Evolutionary conservation across 2,329 filamentous ascomycete genomes (phyloP).

Genomic region (Alternaria infectoria): DNA sequence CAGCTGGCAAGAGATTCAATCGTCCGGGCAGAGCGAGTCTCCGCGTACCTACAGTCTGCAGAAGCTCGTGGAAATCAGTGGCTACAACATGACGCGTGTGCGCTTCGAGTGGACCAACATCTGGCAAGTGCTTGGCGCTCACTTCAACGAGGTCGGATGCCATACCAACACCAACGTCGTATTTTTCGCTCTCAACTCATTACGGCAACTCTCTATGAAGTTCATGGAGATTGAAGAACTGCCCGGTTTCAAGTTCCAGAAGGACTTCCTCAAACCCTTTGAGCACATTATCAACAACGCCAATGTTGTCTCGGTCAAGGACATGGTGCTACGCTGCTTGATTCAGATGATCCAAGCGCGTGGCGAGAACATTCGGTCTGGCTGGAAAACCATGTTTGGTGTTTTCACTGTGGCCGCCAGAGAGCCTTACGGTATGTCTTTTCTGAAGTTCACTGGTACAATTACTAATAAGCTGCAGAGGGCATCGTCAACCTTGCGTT

Average conservation of each 20-base stretch:
- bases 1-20: slow-evolving; percentile 99
- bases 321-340: slow-evolving; percentile 93
- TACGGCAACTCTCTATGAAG: slow-evolving; percentile 95
- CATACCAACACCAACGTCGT: slow-evolving; percentile 96
- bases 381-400: slow-evolving; percentile 99
- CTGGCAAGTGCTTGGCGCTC: slow-evolving; percentile 95
- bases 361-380: slow-evolving; percentile 95
- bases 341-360: slow-evolving; percentile 99
- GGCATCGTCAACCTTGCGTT: slow-evolving; percentile 96
- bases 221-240: slow-evolving; percentile 99
- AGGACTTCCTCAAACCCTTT: slow-evolving; percentile 98
- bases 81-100: slow-evolving; percentile 99
- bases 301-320: slow-evolving; percentile 88
- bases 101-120: slow-evolving; percentile 98
- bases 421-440: slow-evolving; percentile 74
- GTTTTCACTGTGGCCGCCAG: slow-evolving; percentile 95
- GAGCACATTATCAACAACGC: slow-evolving; percentile 97
- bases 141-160: slow-evolving; percentile 97
- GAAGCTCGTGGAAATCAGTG: slow-evolving; percentile 97
- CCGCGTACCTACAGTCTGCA: slow-evolving; percentile 96
- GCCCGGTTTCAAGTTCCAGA: slow-evolving; percentile 99
- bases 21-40: slow-evolving; percentile 92
- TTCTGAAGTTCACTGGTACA: neutral
- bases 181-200: slow-evolving; percentile 94
- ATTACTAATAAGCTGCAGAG: slow-evolving; percentile 60